Conservation (phyloP, 2,329 filamentous ascomycete genomes). For the Tympanopsis confertula region DNA sequence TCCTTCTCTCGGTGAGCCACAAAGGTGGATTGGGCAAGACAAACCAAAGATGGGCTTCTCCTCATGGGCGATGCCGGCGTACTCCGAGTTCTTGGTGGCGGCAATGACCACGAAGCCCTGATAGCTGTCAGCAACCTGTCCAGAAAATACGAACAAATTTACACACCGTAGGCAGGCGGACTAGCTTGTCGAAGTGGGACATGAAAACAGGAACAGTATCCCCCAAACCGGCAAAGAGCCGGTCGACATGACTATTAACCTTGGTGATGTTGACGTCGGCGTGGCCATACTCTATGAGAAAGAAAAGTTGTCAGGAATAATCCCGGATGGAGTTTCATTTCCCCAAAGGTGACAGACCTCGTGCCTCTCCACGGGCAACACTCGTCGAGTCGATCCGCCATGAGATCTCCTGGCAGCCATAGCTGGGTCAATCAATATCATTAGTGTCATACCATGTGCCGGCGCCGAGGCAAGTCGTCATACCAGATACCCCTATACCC, state of each 20-base stretch:
- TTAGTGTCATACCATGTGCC: slow-evolving; percentile 17
- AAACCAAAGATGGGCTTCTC: slow-evolving; percentile 57
- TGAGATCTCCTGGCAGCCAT: slow-evolving; percentile 53
- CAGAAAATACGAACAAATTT: no score
- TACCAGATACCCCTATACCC: not conserved
- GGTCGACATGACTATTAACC: slow-evolving; percentile 53
- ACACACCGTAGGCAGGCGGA: slow-evolving; percentile 64
- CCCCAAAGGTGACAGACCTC: no score
- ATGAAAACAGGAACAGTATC: slow-evolving; percentile 67
- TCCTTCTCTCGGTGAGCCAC: not conserved
- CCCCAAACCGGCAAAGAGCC: slow-evolving; percentile 66
- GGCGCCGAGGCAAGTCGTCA: no score
- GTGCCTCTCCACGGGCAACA: slow-evolving; percentile 54
- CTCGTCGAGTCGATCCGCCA: slow-evolving; percentile 54
- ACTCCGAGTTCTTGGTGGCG: slow-evolving; percentile 64
- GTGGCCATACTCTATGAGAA: slow-evolving; percentile 63
- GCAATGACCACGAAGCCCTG: slow-evolving; percentile 64
- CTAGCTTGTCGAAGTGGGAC: slow-evolving; percentile 82
- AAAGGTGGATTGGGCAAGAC: slow-evolving; percentile 5
- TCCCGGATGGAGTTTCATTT: no score
- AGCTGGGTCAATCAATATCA: slow-evolving; percentile 52
- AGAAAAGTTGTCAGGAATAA: no score
- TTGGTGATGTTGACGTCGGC: slow-evolving; percentile 52
- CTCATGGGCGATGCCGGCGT: slow-evolving; percentile 67
- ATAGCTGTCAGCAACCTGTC: no score